Evolutionary conservation across 805 yeast species (phyloP).

Genomic region (Sugiyamaella americana): DNA sequence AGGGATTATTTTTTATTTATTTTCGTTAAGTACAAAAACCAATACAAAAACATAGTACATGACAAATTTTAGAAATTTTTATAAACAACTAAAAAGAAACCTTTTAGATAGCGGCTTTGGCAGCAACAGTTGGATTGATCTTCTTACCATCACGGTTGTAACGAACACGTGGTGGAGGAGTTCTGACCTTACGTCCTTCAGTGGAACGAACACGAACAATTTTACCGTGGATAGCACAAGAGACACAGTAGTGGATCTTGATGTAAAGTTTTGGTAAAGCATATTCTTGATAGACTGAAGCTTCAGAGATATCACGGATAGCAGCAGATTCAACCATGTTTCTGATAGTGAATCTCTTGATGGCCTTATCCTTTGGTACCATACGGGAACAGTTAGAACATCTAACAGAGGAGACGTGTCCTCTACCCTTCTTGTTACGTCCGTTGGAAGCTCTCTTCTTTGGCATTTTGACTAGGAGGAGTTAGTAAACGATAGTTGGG

Average conservation of each 20-base stretch:
- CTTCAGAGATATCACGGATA: constrained; percentile 99
- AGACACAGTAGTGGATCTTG: constrained; percentile 99
- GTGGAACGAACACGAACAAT: constrained; percentile 99
- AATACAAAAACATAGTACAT: too few species aligned
- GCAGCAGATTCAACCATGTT: constrained; percentile 99
- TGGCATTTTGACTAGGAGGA: constrained; percentile 77
- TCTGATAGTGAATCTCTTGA: constrained; percentile 99
- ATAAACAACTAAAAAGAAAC: constrained; percentile 16
- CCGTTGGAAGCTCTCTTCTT: constrained; percentile 99
- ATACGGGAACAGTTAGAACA: constrained; percentile 99
- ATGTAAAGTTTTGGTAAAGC: constrained; percentile 99
- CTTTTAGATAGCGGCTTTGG: constrained; percentile 68
- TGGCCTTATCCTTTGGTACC: constrained; percentile 99
- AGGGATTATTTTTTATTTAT: too few species aligned
- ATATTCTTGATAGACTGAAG: constrained; percentile 98
- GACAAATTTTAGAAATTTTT: constrained; percentile 3
- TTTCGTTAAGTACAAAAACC: too few species aligned
- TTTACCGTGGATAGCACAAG: constrained; percentile 99
- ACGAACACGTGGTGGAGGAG: constrained; percentile 99
- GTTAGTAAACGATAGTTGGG: too few species aligned
- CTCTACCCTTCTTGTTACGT: constrained; percentile 99
- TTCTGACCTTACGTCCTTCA: constrained; percentile 95
- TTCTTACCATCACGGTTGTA: constrained; percentile 88
- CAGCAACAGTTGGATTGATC: constrained; percentile 96
- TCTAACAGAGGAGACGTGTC: constrained; percentile 99